Conservation (phyloP, 139 green algal genomes). For the Chlamydomonas asymmetrica region DNA sequence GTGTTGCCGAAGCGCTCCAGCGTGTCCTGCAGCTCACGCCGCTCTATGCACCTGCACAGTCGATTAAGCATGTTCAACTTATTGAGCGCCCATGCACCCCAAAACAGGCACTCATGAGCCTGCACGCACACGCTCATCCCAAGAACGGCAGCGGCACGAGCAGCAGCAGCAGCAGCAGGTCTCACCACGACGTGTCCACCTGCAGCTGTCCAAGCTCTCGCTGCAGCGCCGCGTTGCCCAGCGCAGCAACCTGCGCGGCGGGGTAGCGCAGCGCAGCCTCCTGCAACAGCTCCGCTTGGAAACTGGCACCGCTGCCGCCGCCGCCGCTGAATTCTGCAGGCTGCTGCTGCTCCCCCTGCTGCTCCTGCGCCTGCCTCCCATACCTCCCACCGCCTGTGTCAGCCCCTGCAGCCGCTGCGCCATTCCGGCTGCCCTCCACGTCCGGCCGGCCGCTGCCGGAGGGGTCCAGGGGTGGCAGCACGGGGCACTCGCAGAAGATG, state of each 20-base stretch:
- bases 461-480: not conserved
- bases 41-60: conserved; percentile 31
- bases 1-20: conserved; percentile 18
- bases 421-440: not conserved
- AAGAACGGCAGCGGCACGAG: no score
- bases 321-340: not conserved
- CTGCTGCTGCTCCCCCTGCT: not conserved
- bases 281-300: no score
- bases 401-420: not conserved
- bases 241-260: no score
- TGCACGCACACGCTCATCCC: no score
- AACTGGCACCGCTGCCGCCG: not conserved
- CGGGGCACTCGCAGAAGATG: conserved; percentile 15
- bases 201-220: conserved; percentile 2
- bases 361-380: not conserved
- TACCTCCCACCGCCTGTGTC: not conserved
- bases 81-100: no score
- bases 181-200: conserved; percentile 13
- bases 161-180: no score
- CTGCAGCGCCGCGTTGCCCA: not conserved
- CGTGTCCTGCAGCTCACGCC: conserved; percentile 19
- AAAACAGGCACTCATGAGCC: no score
- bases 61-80: no score
- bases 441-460: not conserved
- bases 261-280: not conserved